A percentile compares a stretch with the other conserved stretches of the same genome.
Evolutionary conservation across 441 rosid genomes (phyloP).

Genomic region (Hura crepitans): DNA sequence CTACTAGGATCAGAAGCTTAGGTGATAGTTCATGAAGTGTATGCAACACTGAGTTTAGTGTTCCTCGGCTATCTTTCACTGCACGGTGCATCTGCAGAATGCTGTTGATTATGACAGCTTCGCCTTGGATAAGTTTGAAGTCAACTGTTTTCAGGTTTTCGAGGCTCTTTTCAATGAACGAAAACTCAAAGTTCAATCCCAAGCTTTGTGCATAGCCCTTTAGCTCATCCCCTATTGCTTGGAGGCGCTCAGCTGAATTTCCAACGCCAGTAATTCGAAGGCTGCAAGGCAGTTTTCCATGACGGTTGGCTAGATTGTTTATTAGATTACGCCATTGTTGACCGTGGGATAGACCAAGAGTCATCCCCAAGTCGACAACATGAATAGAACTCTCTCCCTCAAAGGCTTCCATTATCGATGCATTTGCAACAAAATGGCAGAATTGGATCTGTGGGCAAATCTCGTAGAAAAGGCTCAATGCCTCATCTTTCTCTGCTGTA

Average conservation of each 20-base stretch:
- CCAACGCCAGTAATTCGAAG: slow-evolving; percentile 50
- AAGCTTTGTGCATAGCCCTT: slow-evolving; percentile 28
- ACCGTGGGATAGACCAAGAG: slow-evolving; percentile 49
- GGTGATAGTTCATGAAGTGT: slow-evolving; percentile 45
- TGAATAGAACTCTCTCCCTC: slow-evolving; percentile 66
- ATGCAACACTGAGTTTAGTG: slow-evolving; percentile 48
- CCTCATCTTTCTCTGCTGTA: slow-evolving; percentile 49
- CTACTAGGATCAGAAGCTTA: slow-evolving; percentile 41
- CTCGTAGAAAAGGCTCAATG: slow-evolving; percentile 44
- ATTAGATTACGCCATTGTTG: slow-evolving; percentile 52
- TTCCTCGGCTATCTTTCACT: slow-evolving; percentile 61
- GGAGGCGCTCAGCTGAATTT: slow-evolving; percentile 29
- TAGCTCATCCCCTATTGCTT: slow-evolving; percentile 35
- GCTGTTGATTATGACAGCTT: slow-evolving; percentile 47
- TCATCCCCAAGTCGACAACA: slow-evolving; percentile 57
- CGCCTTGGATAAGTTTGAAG: slow-evolving; percentile 36
- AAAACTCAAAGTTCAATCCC: slow-evolving; percentile 41
- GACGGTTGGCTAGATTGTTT: slow-evolving; percentile 39
- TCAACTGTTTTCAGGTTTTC: slow-evolving; percentile 40
- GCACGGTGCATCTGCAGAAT: slow-evolving; percentile 55
- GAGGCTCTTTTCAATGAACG: slow-evolving; percentile 39
- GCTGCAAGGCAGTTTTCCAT: slow-evolving; percentile 30
- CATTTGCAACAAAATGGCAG: slow-evolving; percentile 51
- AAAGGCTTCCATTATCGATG: slow-evolving; percentile 62
- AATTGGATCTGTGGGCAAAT: slow-evolving; percentile 53